Evolutionary conservation across 352 stramenopile genomes (phyloP), one percentile per base, ranked within the genome.

Genomic region (Saprolegnia diclina): DNA sequence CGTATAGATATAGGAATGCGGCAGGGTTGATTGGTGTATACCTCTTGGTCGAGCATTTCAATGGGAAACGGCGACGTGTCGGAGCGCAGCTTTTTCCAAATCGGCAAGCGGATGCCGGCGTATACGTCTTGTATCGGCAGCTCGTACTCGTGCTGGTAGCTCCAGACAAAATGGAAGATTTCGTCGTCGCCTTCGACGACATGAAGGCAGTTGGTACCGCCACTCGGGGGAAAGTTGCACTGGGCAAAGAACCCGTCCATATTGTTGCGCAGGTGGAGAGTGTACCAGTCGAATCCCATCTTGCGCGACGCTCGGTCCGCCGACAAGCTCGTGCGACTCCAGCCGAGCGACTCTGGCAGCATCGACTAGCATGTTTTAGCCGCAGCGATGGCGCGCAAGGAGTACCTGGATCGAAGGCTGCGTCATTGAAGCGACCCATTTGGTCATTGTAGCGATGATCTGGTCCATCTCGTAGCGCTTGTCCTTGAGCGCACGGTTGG

Each of bases 41-140:
- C 52, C 52, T 59, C 52, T 24, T 59, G 52, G 19, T 59, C 52
- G 11, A 59, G 35, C 52, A 59, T 59, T 59, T 59, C 13, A 24
- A 59, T 59, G 1, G 52, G 52, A 9, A 59, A 35, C 4, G 24
- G 3, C 19, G 52, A 59, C 24, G 52, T 40, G 35, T 59, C 52
- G 9, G 52, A 3, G 52, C 52, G 52, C 24, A 59, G 52, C 52
- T 59, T 59, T 3, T 9, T 14, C 52, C 52, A 59, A 59, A 59
- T 59, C 13, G 52, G 52, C 35, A 59, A 9, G 4, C 52, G 52
- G 11, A 59, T 59, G 11, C 52, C 52, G 4, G 13, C n/a, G 35
- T 59, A 59, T 4, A 59, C 52, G 11, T 59, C 35, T 21, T 40
- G 11, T 24, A 59, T 19, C 3, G 52, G n/a, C 13, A 59, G 24